Evolutionary conservation across 129 eudicot species (phyloP), one percentile per base, ranked within the genome.

Genomic region (Flaveria ramosissima): DNA sequence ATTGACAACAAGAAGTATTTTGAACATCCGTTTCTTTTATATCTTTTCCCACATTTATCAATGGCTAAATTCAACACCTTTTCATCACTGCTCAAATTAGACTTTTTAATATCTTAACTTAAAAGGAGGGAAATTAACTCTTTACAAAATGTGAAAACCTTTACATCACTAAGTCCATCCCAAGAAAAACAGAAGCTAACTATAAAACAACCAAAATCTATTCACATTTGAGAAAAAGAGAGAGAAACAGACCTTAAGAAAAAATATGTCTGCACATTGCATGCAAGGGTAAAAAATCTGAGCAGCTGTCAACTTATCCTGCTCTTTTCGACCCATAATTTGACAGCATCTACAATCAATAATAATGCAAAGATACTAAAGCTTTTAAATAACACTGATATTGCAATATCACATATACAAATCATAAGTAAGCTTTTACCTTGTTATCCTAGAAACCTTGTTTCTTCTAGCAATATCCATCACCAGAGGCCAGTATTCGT

Each of bases 201-300:
- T 53, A 53, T 53, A 53, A 53, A 53, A 53, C 60, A 47, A 53
- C 23, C 2, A 53, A n/a, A 50, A 50, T 4, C 6, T 30, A 30
- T 30, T 30, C 36, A 30, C 56, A 14, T 50, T 50, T 50, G 19
- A 50, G 56, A 43, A 50, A 50, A 50, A 50, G n/a, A 5, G 6
- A 52, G 59, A 52, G 59, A 52, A 20, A 50, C 50, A 32, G 24
- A 92, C 97, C 97, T 92, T 84, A 0, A 89, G 89, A 73, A 89
- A 92, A 78, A 89, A 89, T 72, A 89, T 80, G 63, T 92, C 97
- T 11, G 97, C 97, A 80, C 97, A 92, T 46, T 92, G 97, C 97
- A 92, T 92, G 82, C 92, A 92, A 0, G 96, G 96, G 66, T 89
- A 87, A 63, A 92, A 75, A 9, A 92, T 85, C 57, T 89, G 92